Evolutionary conservation across 2,329 filamentous ascomycete species (phyloP), one percentile per base, ranked within the genome.

Genomic region (Aureobasidium mangrovei): DNA sequence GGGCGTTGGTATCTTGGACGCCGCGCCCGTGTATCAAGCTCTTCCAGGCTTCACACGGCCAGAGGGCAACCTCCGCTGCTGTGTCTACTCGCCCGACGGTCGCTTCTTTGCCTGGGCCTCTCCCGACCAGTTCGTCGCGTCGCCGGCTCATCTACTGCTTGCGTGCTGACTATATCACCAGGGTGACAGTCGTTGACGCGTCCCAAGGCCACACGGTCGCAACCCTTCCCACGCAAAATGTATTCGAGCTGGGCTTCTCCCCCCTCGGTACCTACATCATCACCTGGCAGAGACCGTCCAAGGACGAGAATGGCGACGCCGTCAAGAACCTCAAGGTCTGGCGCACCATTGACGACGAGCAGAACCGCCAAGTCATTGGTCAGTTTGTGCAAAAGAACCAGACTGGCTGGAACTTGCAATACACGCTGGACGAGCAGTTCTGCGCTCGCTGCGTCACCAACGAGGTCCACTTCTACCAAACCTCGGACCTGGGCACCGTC

Each of bases 301-400:
- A 97, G 76, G 91, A 97, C 66, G 91, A 91, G 66, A 85, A 87
- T 57, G 93, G 93, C 55, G 89, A 96, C 70, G 90, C 93, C 43
- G 85, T 83, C 63, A 96, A 95, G 81, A 98, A 98, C 69, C 77
- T 98, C 60, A 97, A 96, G 78, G 85, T 98, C 63, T 98, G 93
- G 93, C 83, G 84, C 67, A 90, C 88, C 35, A 74, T 88, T 54
- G 86, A 91, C 66, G 82, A 86, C 7, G 69, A 70, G 54, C 74
- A 81, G 44, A 86, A 88, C 72, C 77, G 84, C 59, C 69, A 73
- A 64, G 83, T 91, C 31, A 79, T 96, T 43, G 91, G 91, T 60
- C 80, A 83, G 65, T 98, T 94, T 69, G 93, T 98, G 61, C 93
- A 98, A 72, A 96, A 96, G 78, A 86, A 84, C 60, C 89, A 95